Base-by-base conservation (phyloP, 352 stramenopile genomes). In the Globisporangium canariense region DNA sequence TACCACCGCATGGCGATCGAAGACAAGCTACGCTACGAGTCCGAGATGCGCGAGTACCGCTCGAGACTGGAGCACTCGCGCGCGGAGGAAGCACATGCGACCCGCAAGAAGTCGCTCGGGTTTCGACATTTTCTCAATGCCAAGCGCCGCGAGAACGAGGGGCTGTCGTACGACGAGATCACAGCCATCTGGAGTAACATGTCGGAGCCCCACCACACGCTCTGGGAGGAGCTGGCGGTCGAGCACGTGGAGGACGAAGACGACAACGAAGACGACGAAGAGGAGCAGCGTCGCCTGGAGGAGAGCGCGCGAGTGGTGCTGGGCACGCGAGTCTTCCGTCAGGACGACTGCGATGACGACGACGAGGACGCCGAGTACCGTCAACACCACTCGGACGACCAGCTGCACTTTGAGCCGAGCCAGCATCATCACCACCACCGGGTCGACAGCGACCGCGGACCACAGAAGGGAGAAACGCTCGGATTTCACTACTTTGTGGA, bases 1-100 rank as follows among this genome's bases (percentile, higher is more conserved):
- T 90, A 83, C 71, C 74, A 81, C 40, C 69, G 64, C 34, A 85
- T 88, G 78, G 81, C 81, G 14, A 59, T 60, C 7, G 71, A 80
- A 38, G 78, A 86, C 59, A 86, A 83, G 58, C 66, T 69, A 6
- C 76, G 81, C 8, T 90, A 86, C 64, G 60, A 74, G 14, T 52
- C 57, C 4, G 73, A 89, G 60, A 61, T 79, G 63, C 53, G 62
- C 51, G 61, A 65, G 3, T 78, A 75, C 30, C 67, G 63, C n/a
- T 38, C 66, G 6, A 52, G 72, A 16, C 25, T 59, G 20, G 54
- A 67, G 14, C 36, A 66, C n/a, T 51, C n/a, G 18, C 40, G 60
- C 7, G 4, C 30, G 22, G 58, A 71, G 18, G 43, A 78, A 49
- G 25, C 57, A 53, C 41, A 69, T n/a, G 52, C 38, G 7, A 34